Conservation (phyloP, 106 monocot species). For the Dactylorhiza incarnata region DNA sequence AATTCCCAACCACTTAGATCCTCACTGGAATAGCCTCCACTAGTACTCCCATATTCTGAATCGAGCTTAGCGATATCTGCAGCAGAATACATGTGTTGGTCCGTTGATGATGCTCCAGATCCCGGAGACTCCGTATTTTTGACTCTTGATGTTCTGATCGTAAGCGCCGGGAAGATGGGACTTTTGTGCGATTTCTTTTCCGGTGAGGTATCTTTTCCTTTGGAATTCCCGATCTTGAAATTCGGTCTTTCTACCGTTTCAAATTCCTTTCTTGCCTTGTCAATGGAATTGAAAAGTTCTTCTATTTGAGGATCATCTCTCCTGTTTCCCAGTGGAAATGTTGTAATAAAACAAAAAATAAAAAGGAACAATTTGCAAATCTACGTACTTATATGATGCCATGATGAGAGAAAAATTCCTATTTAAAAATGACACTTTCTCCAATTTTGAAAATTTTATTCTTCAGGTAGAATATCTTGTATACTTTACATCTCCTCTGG, state of each 20-base stretch:
- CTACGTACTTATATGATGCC: neutral
- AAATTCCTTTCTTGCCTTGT: conserved; percentile 51
- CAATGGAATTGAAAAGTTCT: conserved; percentile 52
- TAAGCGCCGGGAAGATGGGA: neutral
- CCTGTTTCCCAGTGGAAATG: conserved; percentile 21
- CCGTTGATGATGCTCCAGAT: neutral
- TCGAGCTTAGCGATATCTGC: neutral
- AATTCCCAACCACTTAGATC: conserved; percentile 85
- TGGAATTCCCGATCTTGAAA: conserved; percentile 34
- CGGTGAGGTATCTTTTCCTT: conserved; percentile 16
- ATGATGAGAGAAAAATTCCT: neutral
- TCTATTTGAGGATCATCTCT: conserved; percentile 52
- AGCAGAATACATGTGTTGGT: neutral
- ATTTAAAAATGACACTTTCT: too few relatives aligned
- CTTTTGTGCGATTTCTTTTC: conserved; percentile 18
- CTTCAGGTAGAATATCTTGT: too few relatives aligned
- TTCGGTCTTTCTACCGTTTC: conserved; percentile 62
- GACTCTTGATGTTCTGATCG: neutral
- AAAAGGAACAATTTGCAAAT: neutral
- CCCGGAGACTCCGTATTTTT: neutral
- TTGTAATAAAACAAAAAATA: neutral
- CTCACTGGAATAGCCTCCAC: conserved; percentile 35
- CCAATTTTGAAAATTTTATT: too few relatives aligned
- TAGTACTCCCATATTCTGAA: conserved; percentile 38
- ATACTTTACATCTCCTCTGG: too few relatives aligned